These are phyloP conservation scores for Arabidopsis suecica DNA, from an alignment of 345 rosid genomes.

Conservation along the genomic window DNA sequence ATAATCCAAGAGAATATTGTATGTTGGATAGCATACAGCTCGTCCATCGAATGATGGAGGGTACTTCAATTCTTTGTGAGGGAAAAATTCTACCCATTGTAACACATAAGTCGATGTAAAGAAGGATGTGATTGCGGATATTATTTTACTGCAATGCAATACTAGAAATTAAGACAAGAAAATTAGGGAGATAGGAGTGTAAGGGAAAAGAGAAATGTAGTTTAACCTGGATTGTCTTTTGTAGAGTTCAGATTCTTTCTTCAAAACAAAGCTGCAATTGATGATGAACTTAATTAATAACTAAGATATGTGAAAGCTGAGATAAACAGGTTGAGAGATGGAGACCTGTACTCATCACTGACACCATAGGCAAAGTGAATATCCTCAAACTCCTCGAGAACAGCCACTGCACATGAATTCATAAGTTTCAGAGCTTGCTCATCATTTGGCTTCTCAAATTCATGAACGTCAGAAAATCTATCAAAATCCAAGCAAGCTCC, in stretches of 20 bases:
- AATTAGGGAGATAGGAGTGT: not conserved
- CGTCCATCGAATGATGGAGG: conserved; percentile 91
- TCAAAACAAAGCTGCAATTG: conserved; percentile 74
- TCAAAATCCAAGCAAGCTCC: conserved; percentile 47
- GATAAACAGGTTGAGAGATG: conserved; percentile 17
- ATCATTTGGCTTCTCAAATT: conserved; percentile 91
- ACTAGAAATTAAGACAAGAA: not conserved
- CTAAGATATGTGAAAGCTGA: conserved; percentile 8
- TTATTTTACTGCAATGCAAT: conserved; percentile 56
- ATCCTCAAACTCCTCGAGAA: conserved; percentile 73
- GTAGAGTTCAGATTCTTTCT: conserved; percentile 61
- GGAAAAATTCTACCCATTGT: conserved; percentile 83
- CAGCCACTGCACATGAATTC: conserved; percentile 86
- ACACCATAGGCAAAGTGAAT: conserved; percentile 78
- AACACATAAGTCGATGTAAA: conserved; percentile 72
- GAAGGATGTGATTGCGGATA: conserved; percentile 69
- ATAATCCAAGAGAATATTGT: conserved; percentile 79
- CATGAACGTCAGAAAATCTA: conserved; percentile 84
- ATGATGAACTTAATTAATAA: conserved; percentile 29
- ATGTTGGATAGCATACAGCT: conserved; percentile 83
- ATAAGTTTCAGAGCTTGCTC: conserved; percentile 85
- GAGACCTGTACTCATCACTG: conserved; percentile 92
- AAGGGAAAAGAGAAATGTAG: not conserved
- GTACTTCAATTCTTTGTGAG: conserved; percentile 65
- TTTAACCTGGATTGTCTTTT: conserved; percentile 72